Base-by-base conservation (phyloP, 495 filamentous ascomycete species). In the Neurospora sp. region DNA sequence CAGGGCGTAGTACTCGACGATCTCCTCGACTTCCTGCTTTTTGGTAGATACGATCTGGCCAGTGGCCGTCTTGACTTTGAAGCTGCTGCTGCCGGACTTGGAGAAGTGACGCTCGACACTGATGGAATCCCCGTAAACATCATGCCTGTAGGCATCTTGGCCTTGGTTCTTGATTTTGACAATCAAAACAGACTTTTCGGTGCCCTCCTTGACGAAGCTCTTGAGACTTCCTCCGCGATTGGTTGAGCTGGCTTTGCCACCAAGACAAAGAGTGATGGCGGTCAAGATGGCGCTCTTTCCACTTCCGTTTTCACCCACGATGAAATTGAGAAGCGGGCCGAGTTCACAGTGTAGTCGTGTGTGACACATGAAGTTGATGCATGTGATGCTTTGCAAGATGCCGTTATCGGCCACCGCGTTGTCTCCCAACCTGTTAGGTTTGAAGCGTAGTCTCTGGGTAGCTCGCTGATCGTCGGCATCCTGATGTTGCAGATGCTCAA, bases 241-340 rank as follows among this genome's bases (percentile, higher is more conserved):
- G n/a, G 96, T 98, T 4, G 93, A 88, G 61, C 91, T 91, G n/a
- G 95, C 93, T 80, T 97, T 98, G 3, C 93, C 96, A 42, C 96
- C 96, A 8, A 99, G 86, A 77, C 96, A 98, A 39, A 99, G 85
- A 0, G 94, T 98, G 71, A 99, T 89, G 8, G 93, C 96, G 3
- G 96, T 98, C n/a, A 99, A 83, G 27, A 98, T 90, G 31, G 96
- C 96, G 79, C 95, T 98, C 83, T 99, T 99, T n/a, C 96, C 96
- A 77, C 96, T 98, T 47, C 96, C 96, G 80, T 99, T 99, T 78
- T 97, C 93, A 3, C 96, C 96, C 71, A 97, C 93, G 69, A 99
- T 94, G 81, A 98, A 99, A 80, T 98, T 99, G 75, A 98, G 96
- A 6, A 97, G 86, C 0, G 96, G 95, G 0, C 96, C 95, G 20